Percentiles rank a stretch among this genome's conserved stretches.
These are phyloP conservation scores for Candida vaughaniae DNA, from an alignment of 805 yeast genomes.

Conservation along the genomic window DNA sequence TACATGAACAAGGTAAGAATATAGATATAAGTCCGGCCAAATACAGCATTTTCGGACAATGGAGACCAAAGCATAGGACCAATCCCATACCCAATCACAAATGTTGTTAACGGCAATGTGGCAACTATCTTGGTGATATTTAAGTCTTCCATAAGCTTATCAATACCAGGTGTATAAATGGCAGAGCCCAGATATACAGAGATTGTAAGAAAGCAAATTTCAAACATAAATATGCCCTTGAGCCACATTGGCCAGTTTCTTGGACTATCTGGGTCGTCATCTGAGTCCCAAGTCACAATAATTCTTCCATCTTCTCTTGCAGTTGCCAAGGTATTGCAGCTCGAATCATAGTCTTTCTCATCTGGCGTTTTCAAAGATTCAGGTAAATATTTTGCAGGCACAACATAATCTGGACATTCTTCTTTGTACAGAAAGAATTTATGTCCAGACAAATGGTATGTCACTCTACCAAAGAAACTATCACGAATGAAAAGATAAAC, in stretches of 20 bases:
- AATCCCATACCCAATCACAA: constrained; percentile 59
- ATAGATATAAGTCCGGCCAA: constrained; percentile 56
- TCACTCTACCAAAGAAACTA: constrained; percentile 28
- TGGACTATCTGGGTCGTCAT: constrained; percentile 56
- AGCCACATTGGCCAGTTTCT: constrained; percentile 50
- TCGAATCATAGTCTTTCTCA: constrained; percentile 17
- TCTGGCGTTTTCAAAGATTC: constrained; percentile 13
- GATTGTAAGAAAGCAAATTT: constrained; percentile 8
- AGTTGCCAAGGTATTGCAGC: too few species aligned
- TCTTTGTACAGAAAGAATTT: constrained; percentile 24
- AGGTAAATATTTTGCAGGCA: constrained; percentile 30
- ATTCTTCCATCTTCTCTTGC: too few species aligned
- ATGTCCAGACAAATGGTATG: constrained; percentile 27
- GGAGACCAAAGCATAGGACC: constrained; percentile 63
- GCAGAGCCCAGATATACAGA: constrained; percentile 61
- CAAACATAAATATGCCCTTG: constrained; percentile 37
- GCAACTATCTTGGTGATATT: constrained; percentile 44
- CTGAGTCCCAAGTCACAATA: neutral
- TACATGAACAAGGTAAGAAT: constrained; percentile 46
- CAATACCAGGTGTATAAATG: constrained; percentile 52
- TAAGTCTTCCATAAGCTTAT: constrained; percentile 45
- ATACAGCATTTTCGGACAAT: constrained; percentile 50
- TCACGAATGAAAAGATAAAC: constrained; percentile 26
- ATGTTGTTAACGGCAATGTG: constrained; percentile 51
- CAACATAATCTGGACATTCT: constrained; percentile 26